phyloP scores from a whole-genome alignment of 2,329 filamentous ascomycete species.

The Macroventuria anomochaeta region DNA sequence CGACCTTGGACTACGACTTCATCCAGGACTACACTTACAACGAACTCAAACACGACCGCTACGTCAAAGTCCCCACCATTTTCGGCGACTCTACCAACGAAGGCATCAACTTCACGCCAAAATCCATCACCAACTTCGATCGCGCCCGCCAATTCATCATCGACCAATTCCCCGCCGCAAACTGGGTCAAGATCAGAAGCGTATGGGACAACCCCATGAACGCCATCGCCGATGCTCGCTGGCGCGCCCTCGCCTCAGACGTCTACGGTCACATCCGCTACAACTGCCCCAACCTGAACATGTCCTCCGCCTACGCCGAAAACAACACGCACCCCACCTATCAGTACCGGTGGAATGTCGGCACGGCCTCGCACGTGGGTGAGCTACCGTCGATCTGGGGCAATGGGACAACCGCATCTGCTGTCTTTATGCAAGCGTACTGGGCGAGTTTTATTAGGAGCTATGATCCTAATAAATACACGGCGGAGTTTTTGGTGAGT shows the following conservation, averaged over 20 bases:
- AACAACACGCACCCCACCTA: slow-evolving; percentile 45
- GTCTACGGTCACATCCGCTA: slow-evolving; percentile 59
- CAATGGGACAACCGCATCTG: slow-evolving; percentile 39
- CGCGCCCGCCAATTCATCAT: slow-evolving; percentile 46
- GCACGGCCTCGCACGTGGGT: slow-evolving; percentile 46
- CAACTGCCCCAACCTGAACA: slow-evolving; percentile 54
- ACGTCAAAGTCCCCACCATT: slow-evolving; percentile 52
- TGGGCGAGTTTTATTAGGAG: slow-evolving; percentile 54
- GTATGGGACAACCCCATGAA: slow-evolving; percentile 40
- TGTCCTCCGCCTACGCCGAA: slow-evolving; percentile 46
- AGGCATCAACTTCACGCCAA: slow-evolving; percentile 50
- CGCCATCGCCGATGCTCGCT: slow-evolving; percentile 31
- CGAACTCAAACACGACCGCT: slow-evolving; percentile 46
- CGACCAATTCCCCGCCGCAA: slow-evolving; percentile 49
- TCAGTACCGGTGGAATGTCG: slow-evolving; percentile 59
- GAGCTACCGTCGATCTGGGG: slow-evolving; percentile 51
- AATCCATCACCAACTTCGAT: slow-evolving; percentile 42
- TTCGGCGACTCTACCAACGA: slow-evolving; percentile 56
- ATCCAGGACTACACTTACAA: slow-evolving; percentile 50
- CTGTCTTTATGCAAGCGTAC: slow-evolving; percentile 48
- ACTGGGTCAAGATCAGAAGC: slow-evolving; percentile 35
- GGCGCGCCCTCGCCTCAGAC: slow-evolving; percentile 49
- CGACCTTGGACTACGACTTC: slow-evolving; percentile 53
- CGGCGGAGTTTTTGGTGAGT: slow-evolving; percentile 26
- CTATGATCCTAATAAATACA: slow-evolving; percentile 50